Conservation (phyloP, 176 grass and related monocot genomes). For the Eremochloa ophiuroides region DNA sequence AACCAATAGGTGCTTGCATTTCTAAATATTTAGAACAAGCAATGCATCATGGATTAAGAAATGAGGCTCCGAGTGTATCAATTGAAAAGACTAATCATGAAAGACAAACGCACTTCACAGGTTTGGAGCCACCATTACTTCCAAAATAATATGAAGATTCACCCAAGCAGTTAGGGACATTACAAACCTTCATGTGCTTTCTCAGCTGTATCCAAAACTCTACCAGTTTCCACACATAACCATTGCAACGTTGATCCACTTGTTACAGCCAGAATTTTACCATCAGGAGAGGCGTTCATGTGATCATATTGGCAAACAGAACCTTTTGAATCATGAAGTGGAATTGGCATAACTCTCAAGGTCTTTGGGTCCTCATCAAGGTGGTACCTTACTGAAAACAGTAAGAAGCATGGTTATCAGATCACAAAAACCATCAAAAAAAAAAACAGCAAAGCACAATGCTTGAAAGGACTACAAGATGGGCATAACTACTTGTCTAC, state of each 20-base stretch:
- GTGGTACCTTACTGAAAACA: constrained; percentile 82
- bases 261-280: constrained; percentile 64
- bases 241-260: constrained; percentile 79
- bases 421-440: background rate
- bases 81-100: background rate
- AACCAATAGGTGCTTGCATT: background rate
- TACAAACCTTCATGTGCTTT: constrained; percentile 88
- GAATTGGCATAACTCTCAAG: constrained; percentile 72
- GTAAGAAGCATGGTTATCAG: constrained; percentile 6
- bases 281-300: constrained; percentile 77
- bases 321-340: constrained; percentile 76
- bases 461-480: background rate
- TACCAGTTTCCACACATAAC: constrained; percentile 70
- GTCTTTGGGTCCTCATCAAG: constrained; percentile 98
- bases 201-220: constrained; percentile 84
- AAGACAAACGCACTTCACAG: background rate
- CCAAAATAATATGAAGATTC: background rate
- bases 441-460: background rate
- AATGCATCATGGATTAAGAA: background rate
- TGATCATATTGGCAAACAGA: constrained; percentile 68
- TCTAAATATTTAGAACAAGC: background rate
- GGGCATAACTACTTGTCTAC: background rate
- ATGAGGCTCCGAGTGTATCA: background rate
- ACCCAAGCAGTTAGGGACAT: constrained; percentile 4
- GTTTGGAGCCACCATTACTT: background rate